Evolutionary conservation across 1,139 yeast genomes (phyloP).

Genomic region (Scheffersomyces titani): DNA sequence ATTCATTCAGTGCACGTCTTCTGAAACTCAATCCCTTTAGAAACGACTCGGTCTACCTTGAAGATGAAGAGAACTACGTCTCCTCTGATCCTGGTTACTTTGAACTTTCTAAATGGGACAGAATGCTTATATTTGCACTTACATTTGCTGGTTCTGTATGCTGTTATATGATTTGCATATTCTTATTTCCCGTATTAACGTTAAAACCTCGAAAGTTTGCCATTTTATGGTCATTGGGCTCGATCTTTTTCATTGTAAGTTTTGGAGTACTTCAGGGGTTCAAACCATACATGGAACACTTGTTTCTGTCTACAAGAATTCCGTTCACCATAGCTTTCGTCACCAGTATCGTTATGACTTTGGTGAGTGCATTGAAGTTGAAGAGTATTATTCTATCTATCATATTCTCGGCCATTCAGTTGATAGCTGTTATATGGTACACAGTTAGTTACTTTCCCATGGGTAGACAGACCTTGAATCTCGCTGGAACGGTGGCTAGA

Average conservation of each 20-base stretch:
- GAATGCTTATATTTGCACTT: constrained; percentile 56
- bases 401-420: constrained; percentile 52
- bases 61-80: constrained; percentile 47
- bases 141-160: constrained; percentile 55
- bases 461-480: constrained; percentile 55
- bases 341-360: constrained; percentile 51
- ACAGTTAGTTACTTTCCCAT: constrained; percentile 65
- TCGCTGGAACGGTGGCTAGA: constrained; percentile 57
- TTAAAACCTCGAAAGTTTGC: constrained; percentile 63
- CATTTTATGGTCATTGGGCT: constrained; percentile 61
- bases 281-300: constrained; percentile 47
- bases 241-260: constrained; percentile 55
- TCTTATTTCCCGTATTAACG: constrained; percentile 56
- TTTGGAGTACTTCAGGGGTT: constrained; percentile 62
- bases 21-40: constrained; percentile 45
- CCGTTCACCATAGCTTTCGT: constrained; percentile 52
- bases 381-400: constrained; percentile 51
- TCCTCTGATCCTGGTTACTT: constrained; percentile 49
- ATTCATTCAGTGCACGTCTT: constrained; percentile 29
- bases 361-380: constrained; percentile 48
- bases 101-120: constrained; percentile 58
- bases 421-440: constrained; percentile 55
- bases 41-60: constrained; percentile 36
- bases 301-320: constrained; percentile 51
- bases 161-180: constrained; percentile 56